Conservation (phyloP, 257 asterid genomes). For the Lavandula angustifolia region DNA sequence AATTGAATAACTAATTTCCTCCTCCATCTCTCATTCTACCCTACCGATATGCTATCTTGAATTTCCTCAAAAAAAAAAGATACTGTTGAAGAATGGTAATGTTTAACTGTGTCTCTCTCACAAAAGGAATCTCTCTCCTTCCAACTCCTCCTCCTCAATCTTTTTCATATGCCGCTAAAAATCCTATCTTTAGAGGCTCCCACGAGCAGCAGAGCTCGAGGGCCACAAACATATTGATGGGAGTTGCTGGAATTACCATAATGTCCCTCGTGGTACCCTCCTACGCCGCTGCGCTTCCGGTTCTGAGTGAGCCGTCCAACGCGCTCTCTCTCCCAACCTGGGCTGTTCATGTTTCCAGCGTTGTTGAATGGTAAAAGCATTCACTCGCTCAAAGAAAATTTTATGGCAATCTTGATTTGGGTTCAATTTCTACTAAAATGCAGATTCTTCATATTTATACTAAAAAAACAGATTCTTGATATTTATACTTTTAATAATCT, state of each 20-base stretch:
- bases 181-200: constrained; percentile 24
- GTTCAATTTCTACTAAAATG: no score
- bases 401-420: background rate
- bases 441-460: background rate
- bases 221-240: constrained; percentile 40
- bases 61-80: background rate
- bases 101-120: constrained; percentile 32
- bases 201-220: constrained; percentile 33
- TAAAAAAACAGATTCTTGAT: background rate
- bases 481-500: no score
- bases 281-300: constrained; percentile 51
- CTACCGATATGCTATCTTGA: background rate
- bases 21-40: background rate
- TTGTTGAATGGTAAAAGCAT: constrained; percentile 75
- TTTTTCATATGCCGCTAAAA: constrained; percentile 29
- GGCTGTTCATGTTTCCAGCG: constrained; percentile 94
- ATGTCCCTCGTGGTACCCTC: constrained; percentile 53
- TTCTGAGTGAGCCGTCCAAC: constrained; percentile 74
- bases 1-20: background rate
- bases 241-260: constrained; percentile 66
- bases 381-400: background rate
- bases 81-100: constrained; percentile 33
- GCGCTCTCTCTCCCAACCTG: constrained; percentile 97
- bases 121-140: constrained; percentile 31
- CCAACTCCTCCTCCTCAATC: constrained; percentile 19